phyloP scores from a whole-genome alignment of 2,329 filamentous ascomycete genomes.

The Metarhizium album region DNA sequence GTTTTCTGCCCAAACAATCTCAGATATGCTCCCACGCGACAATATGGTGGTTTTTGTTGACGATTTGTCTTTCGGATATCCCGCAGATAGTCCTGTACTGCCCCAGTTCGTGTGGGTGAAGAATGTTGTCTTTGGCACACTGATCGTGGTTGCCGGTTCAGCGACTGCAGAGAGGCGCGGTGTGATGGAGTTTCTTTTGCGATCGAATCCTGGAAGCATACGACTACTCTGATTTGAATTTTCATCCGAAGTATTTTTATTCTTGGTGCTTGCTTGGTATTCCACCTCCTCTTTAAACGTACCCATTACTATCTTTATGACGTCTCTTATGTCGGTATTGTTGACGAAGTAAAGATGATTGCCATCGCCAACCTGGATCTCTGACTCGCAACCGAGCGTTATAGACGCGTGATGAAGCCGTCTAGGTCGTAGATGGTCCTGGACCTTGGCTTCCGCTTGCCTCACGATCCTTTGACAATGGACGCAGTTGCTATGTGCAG shows the following conservation, averaged over 20 bases:
- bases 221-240: background rate
- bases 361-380: background rate
- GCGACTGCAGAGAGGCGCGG: slow-evolving; percentile 13
- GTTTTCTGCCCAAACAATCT: slow-evolving; percentile 19
- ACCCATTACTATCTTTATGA: slow-evolving; percentile 4
- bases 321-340: slow-evolving; percentile 8
- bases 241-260: background rate
- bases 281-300: background rate
- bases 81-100: background rate
- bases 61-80: background rate
- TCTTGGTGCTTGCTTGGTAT: background rate
- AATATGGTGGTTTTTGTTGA: slow-evolving; percentile 18
- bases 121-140: slow-evolving; percentile 19
- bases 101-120: slow-evolving; percentile 14
- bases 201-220: slow-evolving; percentile 12
- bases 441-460: slow-evolving; percentile 3
- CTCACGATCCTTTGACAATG: background rate
- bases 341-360: slow-evolving; percentile 9
- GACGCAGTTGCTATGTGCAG: background rate
- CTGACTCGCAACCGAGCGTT: background rate
- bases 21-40: slow-evolving; percentile 18
- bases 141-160: slow-evolving; percentile 25
- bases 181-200: slow-evolving; percentile 13
- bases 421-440: slow-evolving; percentile 2
- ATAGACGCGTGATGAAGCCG: background rate